These are phyloP conservation scores for Fragosphaeria purpurea DNA, from an alignment of 2,329 filamentous ascomycete genomes.

Conservation along the genomic window DNA sequence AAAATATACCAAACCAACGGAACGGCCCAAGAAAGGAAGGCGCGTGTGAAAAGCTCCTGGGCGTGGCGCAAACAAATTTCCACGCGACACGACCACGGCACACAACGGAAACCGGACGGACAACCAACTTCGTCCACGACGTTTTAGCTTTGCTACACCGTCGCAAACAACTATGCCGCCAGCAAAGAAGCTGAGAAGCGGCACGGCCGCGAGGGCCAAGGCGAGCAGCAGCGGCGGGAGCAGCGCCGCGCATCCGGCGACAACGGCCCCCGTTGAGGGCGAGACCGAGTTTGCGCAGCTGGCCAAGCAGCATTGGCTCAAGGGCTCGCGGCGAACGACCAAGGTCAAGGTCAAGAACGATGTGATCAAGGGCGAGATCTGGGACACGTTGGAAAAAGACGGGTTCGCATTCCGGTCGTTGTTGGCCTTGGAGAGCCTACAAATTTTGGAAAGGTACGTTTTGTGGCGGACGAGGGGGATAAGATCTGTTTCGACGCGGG, in stretches of 20 bases:
- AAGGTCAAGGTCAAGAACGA: slow-evolving; percentile 73
- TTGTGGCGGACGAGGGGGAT: slow-evolving; percentile 6
- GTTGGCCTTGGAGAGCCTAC: slow-evolving; percentile 76
- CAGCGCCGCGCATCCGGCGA: slow-evolving; percentile 42
- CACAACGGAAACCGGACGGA: too few species aligned
- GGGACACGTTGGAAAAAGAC: slow-evolving; percentile 77
- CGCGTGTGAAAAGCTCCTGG: neutral
- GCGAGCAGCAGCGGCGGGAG: slow-evolving; percentile 24
- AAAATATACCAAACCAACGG: neutral
- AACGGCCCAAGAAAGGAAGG: neutral
- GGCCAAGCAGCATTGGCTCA: slow-evolving; percentile 79
- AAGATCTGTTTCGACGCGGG: neutral
- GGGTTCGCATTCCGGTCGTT: slow-evolving; percentile 69
- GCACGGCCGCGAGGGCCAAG: slow-evolving; percentile 32
- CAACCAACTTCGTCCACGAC: too few species aligned
- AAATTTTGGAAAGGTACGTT: slow-evolving; percentile 68
- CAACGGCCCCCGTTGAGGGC: slow-evolving; percentile 59
- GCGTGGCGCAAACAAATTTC: too few species aligned
- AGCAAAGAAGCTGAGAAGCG: slow-evolving; percentile 48
- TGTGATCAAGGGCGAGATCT: slow-evolving; percentile 76
- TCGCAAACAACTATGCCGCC: slow-evolving; percentile 38
- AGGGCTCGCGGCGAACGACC: slow-evolving; percentile 45
- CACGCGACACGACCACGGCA: neutral
- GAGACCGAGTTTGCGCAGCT: slow-evolving; percentile 65
- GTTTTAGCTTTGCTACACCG: neutral